These are phyloP conservation scores for Stephania japonica DNA, from an alignment of 164 flowering plant genomes.

Conservation along the genomic window DNA sequence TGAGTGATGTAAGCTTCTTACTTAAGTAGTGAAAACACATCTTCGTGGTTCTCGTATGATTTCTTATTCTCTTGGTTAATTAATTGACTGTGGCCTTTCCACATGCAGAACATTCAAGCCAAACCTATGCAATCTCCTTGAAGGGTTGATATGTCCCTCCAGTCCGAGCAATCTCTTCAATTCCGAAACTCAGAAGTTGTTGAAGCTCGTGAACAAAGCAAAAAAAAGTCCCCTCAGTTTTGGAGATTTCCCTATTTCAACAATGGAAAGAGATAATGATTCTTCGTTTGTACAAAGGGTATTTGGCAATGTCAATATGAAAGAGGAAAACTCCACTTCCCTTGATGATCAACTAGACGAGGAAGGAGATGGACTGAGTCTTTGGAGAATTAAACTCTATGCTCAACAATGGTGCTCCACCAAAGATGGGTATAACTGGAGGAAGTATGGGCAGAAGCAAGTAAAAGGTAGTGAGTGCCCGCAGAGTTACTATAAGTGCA, in stretches of 20 bases:
- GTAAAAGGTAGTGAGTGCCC: slow-evolving; percentile 93
- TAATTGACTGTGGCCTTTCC: slow-evolving; percentile 4
- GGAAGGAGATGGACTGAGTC: slow-evolving; percentile 43
- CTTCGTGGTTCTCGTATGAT: too few species aligned
- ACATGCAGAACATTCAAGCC: slow-evolving; percentile 26
- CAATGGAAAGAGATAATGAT: slow-evolving; percentile 20
- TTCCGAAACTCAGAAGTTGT: slow-evolving; percentile 22
- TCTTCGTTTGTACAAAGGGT: slow-evolving; percentile 18
- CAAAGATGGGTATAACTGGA: slow-evolving; percentile 45
- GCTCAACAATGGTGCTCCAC: slow-evolving; percentile 31
- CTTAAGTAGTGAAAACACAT: too few species aligned
- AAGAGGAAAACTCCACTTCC: slow-evolving; percentile 41
- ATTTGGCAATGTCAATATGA: slow-evolving; percentile 23
- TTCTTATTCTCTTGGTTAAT: not conserved
- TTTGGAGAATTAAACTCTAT: slow-evolving; percentile 34
- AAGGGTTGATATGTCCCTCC: slow-evolving; percentile 35
- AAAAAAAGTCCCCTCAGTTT: slow-evolving; percentile 16
- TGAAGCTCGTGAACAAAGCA: slow-evolving; percentile 22
- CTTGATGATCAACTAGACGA: slow-evolving; percentile 50
- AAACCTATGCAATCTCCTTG: slow-evolving; percentile 36
- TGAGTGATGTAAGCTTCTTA: slow-evolving; percentile 35
- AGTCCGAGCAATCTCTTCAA: slow-evolving; percentile 29
- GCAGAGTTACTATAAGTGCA: slow-evolving; percentile 25
- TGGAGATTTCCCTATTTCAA: slow-evolving; percentile 25
- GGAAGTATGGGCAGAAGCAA: slow-evolving; percentile 92